These are phyloP conservation scores for Biscogniauxia marginata DNA, from an alignment of 2,329 filamentous ascomycete species.

Conservation along the genomic window DNA sequence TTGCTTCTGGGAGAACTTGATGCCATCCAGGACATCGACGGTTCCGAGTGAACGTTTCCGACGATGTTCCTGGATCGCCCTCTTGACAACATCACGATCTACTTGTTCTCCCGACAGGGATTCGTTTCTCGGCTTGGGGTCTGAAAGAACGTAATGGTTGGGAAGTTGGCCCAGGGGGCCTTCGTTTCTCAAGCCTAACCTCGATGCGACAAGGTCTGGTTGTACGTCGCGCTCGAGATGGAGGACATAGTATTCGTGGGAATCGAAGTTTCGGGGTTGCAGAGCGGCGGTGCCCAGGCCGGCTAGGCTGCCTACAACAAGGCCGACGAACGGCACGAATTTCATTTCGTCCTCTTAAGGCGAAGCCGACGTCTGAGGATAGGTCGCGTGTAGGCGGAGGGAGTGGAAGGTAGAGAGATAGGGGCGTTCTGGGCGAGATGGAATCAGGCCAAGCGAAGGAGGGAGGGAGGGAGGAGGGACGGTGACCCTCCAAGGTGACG, in stretches of 20 bases:
- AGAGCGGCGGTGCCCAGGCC: conserved; percentile 48
- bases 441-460: neutral
- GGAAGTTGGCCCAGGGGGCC: conserved; percentile 75
- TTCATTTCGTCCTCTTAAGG: conserved; percentile 43
- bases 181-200: conserved; percentile 76
- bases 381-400: neutral
- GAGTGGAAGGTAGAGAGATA: conserved; percentile 1
- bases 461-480: conserved; percentile 1
- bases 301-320: conserved; percentile 47
- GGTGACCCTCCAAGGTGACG: neutral
- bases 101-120: conserved; percentile 28
- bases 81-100: conserved; percentile 57
- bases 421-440: neutral
- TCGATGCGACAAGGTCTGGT: conserved; percentile 67
- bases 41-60: conserved; percentile 58
- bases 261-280: conserved; percentile 68
- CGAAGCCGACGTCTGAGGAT: neutral
- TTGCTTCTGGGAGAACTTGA: conserved; percentile 79
- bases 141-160: conserved; percentile 81
- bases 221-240: conserved; percentile 68
- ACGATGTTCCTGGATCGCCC: conserved; percentile 51
- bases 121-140: conserved; percentile 47
- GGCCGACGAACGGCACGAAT: conserved; percentile 50
- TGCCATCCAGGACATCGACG: conserved; percentile 64
- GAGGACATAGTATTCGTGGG: conserved; percentile 90